Evolutionary conservation across 2,329 filamentous ascomycete genomes (phyloP).

Genomic region (Byssochlamys sp.): DNA sequence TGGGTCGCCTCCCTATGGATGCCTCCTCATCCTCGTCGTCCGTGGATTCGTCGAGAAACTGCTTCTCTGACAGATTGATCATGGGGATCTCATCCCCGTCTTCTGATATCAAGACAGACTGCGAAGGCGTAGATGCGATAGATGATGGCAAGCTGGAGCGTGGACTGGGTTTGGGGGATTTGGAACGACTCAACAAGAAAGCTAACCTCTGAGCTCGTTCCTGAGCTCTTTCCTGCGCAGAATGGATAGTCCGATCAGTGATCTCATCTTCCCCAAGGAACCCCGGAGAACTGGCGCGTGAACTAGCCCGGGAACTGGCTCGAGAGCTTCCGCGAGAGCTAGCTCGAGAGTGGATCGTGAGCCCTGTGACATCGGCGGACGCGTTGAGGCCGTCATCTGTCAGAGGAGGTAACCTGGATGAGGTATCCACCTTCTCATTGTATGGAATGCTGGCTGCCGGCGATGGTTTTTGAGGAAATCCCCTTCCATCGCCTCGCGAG

Average conservation of each 20-base stretch:
- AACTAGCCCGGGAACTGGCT: neutral
- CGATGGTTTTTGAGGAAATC: slow-evolving; percentile 21
- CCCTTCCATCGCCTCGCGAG: slow-evolving; percentile 22
- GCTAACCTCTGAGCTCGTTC: slow-evolving; percentile 25
- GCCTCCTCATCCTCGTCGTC: slow-evolving; percentile 22
- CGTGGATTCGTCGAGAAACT: slow-evolving; percentile 18
- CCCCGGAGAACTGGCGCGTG: slow-evolving; percentile 11
- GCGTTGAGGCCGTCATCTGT: slow-evolving; percentile 18
- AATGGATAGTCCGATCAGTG: slow-evolving; percentile 23
- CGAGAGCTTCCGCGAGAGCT: slow-evolving; percentile 12
- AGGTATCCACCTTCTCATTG: slow-evolving; percentile 16
- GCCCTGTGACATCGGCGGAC: slow-evolving; percentile 19
- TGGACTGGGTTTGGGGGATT: slow-evolving; percentile 21
- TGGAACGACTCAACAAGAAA: slow-evolving; percentile 23
- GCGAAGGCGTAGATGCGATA: slow-evolving; percentile 19
- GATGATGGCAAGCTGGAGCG: slow-evolving; percentile 21
- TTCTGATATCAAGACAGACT: slow-evolving; percentile 17
- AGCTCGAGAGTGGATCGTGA: slow-evolving; percentile 17
- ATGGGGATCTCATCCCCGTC: slow-evolving; percentile 28
- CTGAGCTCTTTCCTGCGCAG: slow-evolving; percentile 26
- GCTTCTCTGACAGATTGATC: slow-evolving; percentile 25
- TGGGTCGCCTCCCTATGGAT: slow-evolving; percentile 12
- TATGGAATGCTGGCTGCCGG: slow-evolving; percentile 29
- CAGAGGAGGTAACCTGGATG: slow-evolving; percentile 14
- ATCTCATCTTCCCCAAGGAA: slow-evolving; percentile 18